Evolutionary conservation across 305 asterid species (phyloP).

Genomic region (Plantago coronopus): DNA sequence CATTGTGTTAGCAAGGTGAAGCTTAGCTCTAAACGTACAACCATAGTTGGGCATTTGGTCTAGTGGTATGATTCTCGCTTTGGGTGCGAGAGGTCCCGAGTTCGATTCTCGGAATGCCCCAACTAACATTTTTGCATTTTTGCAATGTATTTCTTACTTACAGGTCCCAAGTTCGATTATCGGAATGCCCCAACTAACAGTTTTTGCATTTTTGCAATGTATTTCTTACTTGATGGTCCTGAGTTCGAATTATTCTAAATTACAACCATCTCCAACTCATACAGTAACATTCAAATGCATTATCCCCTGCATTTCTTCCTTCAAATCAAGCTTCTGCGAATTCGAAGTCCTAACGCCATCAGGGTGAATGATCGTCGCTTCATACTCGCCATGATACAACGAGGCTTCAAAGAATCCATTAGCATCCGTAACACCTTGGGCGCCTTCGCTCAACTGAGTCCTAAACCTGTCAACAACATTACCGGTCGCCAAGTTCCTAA

Average conservation of each 20-base stretch:
- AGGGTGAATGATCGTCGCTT: conserved; percentile 32
- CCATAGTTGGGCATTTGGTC: conserved; percentile 42
- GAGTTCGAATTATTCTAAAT: background rate
- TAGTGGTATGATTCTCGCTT: conserved; percentile 29
- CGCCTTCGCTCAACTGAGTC: conserved; percentile 8
- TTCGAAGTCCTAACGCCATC: conserved; percentile 1
- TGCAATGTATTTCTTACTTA: too few species aligned
- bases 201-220: background rate
- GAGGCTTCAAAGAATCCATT: conserved; percentile 49
- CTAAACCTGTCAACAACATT: conserved; percentile 38
- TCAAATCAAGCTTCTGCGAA: conserved; percentile 20
- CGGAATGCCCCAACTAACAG: conserved; percentile 38
- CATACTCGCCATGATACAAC: conserved; percentile 56
- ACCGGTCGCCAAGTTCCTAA: conserved; percentile 51
- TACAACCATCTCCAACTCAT: background rate
- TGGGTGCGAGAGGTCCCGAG: conserved; percentile 24
- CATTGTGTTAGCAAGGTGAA: too few species aligned
- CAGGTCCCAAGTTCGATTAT: conserved; percentile 65
- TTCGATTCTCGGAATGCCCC: conserved; percentile 17
- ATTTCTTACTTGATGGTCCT: too few species aligned
- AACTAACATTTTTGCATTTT: too few species aligned
- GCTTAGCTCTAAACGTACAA: too few species aligned
- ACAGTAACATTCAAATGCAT: conserved; percentile 12
- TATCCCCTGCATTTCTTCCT: background rate
- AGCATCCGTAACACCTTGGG: conserved; percentile 33